phyloP scores from a whole-genome alignment of 2,329 filamentous ascomycete genomes.

The Aspergillus sp. region DNA sequence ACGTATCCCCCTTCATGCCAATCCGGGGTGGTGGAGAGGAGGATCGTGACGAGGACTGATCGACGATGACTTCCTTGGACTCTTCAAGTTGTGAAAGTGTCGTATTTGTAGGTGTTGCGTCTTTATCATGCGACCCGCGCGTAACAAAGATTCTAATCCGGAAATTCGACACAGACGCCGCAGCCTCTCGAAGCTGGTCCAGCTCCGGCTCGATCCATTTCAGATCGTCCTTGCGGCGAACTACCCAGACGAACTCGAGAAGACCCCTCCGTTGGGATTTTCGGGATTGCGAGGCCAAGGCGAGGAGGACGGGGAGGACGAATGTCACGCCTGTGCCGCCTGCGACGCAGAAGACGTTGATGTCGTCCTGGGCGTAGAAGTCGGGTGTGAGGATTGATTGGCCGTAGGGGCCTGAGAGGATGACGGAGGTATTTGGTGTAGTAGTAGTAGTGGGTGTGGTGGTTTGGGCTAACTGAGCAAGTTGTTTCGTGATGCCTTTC shows the following conservation, averaged over 20 bases:
- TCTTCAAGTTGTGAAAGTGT: background rate
- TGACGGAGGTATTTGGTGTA: conserved; percentile 47
- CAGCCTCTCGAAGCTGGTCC: conserved; percentile 46
- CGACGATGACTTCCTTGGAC: background rate
- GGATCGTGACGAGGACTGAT: background rate
- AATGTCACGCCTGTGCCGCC: conserved; percentile 62
- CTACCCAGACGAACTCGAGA: conserved; percentile 65
- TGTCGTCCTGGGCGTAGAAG: conserved; percentile 38
- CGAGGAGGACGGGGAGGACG: conserved; percentile 51
- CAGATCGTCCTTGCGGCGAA: conserved; percentile 56
- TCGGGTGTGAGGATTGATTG: conserved; percentile 48
- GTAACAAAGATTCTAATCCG: conserved; percentile 62
- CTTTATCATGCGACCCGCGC: conserved; percentile 40
- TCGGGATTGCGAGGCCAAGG: background rate
- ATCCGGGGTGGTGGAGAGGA: background rate
- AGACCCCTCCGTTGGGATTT: conserved; percentile 27
- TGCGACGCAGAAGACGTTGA: conserved; percentile 52
- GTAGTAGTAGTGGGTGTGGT: conserved; percentile 8
- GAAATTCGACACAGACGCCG: conserved; percentile 39
- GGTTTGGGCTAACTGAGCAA: conserved; percentile 26
- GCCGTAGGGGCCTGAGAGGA: conserved; percentile 66
- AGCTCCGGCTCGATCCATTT: conserved; percentile 62
- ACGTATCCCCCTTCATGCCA: conserved; percentile 9
- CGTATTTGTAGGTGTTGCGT: background rate
- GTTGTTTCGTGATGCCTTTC: conserved; percentile 27